phyloP scores from a whole-genome alignment of 2,329 filamentous ascomycete species.

The Fusarium penzigii region DNA sequence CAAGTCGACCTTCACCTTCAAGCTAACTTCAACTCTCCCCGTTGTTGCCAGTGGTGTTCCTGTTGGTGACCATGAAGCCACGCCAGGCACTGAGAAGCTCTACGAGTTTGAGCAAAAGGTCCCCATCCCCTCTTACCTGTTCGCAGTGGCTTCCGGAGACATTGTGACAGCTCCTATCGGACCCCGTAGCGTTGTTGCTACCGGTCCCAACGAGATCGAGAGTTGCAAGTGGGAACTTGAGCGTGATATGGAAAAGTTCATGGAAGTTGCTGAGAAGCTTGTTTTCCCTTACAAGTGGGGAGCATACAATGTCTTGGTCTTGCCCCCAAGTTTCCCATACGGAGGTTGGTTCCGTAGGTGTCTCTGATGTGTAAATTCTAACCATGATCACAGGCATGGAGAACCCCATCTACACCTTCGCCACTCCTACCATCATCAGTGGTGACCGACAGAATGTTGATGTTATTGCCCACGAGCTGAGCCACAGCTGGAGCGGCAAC shows the following conservation, averaged over 20 bases:
- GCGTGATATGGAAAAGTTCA: conserved; percentile 86
- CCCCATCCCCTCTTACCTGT: conserved; percentile 91
- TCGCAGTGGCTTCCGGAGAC: conserved; percentile 87
- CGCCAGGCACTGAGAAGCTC: conserved; percentile 55
- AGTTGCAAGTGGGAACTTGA: conserved; percentile 91
- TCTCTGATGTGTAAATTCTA: conserved; percentile 1
- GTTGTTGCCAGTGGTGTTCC: conserved; percentile 88
- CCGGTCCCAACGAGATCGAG: conserved; percentile 82
- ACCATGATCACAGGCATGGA: conserved; percentile 65
- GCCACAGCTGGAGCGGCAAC: conserved; percentile 86
- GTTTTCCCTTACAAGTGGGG: conserved; percentile 93
- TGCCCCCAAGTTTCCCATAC: conserved; percentile 89
- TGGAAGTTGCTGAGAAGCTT: conserved; percentile 78
- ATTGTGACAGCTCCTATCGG: conserved; percentile 85
- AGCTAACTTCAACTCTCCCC: conserved; percentile 80
- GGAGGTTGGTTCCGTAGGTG: conserved; percentile 55
- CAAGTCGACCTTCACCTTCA: conserved; percentile 92
- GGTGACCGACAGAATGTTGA: conserved; percentile 91
- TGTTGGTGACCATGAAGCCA: conserved; percentile 45
- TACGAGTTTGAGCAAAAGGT: conserved; percentile 90
- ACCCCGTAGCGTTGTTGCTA: conserved; percentile 79
- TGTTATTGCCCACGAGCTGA: conserved; percentile 86
- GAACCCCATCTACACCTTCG: conserved; percentile 93
- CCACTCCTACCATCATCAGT: conserved; percentile 90
- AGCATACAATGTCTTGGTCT: conserved; percentile 88